Conservation (phyloP, 2,329 filamentous ascomycete species). For the Nakataea oryzae region DNA sequence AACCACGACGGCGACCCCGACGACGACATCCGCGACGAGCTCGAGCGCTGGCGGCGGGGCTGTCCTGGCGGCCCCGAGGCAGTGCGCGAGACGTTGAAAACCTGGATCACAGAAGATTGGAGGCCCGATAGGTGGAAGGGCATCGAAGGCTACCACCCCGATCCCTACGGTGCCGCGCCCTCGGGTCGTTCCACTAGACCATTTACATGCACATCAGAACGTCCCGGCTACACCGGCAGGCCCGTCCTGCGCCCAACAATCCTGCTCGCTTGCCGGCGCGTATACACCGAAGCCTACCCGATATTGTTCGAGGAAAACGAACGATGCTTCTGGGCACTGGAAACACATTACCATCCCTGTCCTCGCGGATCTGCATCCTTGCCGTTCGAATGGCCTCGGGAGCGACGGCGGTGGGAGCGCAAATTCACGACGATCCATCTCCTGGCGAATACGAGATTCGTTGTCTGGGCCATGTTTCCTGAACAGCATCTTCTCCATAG, state of each 20-base stretch:
- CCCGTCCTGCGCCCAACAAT: neutral
- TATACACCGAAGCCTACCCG: neutral
- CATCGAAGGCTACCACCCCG: neutral
- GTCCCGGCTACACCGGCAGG: neutral
- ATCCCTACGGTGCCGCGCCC: too few relatives aligned
- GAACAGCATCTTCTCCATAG: neutral
- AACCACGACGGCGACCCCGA: neutral
- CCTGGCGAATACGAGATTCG: neutral
- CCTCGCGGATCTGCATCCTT: neutral
- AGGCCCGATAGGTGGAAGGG: neutral
- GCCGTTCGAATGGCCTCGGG: neutral
- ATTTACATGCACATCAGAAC: neutral
- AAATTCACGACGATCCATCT: neutral
- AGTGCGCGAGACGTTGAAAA: neutral
- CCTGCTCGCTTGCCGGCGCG: neutral
- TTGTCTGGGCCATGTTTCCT: neutral
- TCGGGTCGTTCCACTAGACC: too few relatives aligned
- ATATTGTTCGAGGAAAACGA: neutral
- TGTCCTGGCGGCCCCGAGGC: neutral
- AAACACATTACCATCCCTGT: neutral
- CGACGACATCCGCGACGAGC: neutral
- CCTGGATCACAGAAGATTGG: accelerated
- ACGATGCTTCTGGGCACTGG: neutral
- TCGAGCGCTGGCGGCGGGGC: neutral
- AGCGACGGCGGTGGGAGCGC: neutral